Evolutionary conservation across 257 asterid species (phyloP).

Genomic region (Solanum virginianum): DNA sequence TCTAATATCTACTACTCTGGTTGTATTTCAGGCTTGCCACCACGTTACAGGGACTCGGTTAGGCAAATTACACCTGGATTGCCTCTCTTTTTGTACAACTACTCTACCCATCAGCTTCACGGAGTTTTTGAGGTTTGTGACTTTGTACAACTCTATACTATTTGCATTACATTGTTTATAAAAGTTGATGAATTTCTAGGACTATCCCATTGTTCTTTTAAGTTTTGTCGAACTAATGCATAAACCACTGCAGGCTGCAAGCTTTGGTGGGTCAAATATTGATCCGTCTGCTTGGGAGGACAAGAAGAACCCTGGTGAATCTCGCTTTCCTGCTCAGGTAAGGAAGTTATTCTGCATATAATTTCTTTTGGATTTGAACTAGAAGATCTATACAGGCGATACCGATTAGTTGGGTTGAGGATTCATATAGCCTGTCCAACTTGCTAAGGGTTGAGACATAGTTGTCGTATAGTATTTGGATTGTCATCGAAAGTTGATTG

Average conservation of each 20-base stretch:
- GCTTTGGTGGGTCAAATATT: slow-evolving; percentile 89
- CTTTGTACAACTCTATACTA: neutral
- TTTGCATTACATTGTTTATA: neutral
- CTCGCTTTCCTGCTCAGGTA: slow-evolving; percentile 98
- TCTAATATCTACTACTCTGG: neutral
- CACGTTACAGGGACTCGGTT: slow-evolving; percentile 88
- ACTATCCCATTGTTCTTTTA: neutral
- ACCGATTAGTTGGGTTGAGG: neutral
- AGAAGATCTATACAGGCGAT: neutral
- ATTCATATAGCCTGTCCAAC: neutral
- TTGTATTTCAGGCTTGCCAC: slow-evolving; percentile 63
- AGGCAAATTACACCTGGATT: slow-evolving; percentile 86
- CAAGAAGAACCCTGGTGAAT: slow-evolving; percentile 83
- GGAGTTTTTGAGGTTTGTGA: slow-evolving; percentile 84
- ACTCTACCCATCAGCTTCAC: slow-evolving; percentile 91
- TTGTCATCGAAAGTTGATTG: neutral
- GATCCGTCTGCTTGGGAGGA: slow-evolving; percentile 98
- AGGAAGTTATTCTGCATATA: neutral
- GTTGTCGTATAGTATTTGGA: neutral
- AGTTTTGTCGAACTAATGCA: neutral
- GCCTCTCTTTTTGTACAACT: slow-evolving; percentile 85
- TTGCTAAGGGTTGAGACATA: neutral
- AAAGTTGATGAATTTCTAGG: neutral
- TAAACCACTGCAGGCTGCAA: slow-evolving; percentile 52
- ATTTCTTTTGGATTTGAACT: neutral